Evolutionary conservation across 768 basidiomycete genomes (phyloP).

Genomic region (Mycena latifolia): DNA sequence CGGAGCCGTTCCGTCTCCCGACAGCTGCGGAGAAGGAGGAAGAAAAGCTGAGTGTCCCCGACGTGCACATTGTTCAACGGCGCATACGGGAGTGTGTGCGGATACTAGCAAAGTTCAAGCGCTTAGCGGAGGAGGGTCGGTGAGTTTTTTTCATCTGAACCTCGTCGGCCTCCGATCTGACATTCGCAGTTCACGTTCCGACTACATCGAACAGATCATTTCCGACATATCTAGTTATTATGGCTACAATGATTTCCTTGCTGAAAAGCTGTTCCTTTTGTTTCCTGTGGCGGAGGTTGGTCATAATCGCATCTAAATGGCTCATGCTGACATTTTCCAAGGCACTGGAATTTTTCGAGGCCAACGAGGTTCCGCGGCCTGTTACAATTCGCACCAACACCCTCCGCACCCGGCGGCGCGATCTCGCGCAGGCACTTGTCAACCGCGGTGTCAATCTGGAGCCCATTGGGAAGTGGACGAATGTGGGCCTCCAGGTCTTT

Average conservation of each 20-base stretch:
- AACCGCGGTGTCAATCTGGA: constrained; percentile 98
- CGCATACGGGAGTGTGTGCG: constrained; percentile 85
- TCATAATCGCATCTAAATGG: constrained; percentile 16
- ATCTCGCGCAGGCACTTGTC: constrained; percentile 93
- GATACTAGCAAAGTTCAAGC: constrained; percentile 79
- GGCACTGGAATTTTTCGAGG: constrained; percentile 99
- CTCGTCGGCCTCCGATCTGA: constrained; percentile 25
- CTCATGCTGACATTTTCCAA: constrained; percentile 44
- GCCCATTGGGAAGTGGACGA: constrained; percentile 99
- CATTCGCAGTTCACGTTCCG: constrained; percentile 79
- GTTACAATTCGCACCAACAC: constrained; percentile 99
- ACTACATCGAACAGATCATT: constrained; percentile 90
- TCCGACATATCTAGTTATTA: constrained; percentile 95
- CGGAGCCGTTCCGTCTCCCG: constrained; percentile 72
- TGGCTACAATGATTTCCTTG: constrained; percentile 96
- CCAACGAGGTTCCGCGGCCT: constrained; percentile 95
- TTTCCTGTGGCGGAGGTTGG: constrained; percentile 93
- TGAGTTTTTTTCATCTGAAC: constrained; percentile 47
- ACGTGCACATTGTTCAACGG: constrained; percentile 80
- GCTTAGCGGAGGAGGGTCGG: constrained; percentile 76
- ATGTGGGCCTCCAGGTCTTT: constrained; percentile 98
- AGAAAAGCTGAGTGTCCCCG: constrained; percentile 78
- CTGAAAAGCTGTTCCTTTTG: constrained; percentile 93
- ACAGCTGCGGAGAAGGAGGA: constrained; percentile 79
- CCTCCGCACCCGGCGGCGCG: constrained; percentile 90